phyloP scores from a whole-genome alignment of 148 eudicot genomes.

The Camellia japonica region DNA sequence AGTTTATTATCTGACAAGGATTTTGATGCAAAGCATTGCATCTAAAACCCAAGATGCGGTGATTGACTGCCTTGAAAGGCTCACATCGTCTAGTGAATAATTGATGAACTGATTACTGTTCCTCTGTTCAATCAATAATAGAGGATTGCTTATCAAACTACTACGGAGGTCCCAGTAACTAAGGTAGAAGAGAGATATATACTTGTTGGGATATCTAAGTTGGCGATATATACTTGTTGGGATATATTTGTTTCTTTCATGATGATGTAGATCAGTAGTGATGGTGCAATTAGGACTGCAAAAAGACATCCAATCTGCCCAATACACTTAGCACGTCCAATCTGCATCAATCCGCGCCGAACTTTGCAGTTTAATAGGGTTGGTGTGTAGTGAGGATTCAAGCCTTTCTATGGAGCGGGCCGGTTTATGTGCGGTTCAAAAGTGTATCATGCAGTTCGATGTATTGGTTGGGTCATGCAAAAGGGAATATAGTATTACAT shows the following conservation, averaged over 20 bases:
- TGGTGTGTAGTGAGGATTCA: no score
- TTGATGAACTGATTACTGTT: background rate
- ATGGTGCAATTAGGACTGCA: no score
- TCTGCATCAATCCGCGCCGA: no score
- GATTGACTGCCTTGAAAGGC: background rate
- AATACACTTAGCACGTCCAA: no score
- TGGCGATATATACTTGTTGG: background rate
- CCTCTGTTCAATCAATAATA: background rate
- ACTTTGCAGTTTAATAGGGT: no score
- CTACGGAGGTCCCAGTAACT: background rate
- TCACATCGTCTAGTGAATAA: background rate
- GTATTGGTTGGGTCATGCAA: background rate
- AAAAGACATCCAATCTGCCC: no score
- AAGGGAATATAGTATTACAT: background rate
- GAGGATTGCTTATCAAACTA: background rate
- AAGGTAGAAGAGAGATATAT: background rate
- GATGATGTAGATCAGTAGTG: slow-evolving; percentile 4
- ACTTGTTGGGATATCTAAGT: background rate
- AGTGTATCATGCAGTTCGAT: no score
- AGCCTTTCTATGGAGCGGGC: no score
- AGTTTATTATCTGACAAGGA: slow-evolving; percentile 48
- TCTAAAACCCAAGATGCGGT: slow-evolving; percentile 19
- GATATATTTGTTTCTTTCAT: background rate
- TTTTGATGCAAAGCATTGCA: slow-evolving; percentile 54
- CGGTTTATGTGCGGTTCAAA: no score